phyloP scores from a whole-genome alignment of 163 green algal species.

The Scenedesmus sp. region DNA sequence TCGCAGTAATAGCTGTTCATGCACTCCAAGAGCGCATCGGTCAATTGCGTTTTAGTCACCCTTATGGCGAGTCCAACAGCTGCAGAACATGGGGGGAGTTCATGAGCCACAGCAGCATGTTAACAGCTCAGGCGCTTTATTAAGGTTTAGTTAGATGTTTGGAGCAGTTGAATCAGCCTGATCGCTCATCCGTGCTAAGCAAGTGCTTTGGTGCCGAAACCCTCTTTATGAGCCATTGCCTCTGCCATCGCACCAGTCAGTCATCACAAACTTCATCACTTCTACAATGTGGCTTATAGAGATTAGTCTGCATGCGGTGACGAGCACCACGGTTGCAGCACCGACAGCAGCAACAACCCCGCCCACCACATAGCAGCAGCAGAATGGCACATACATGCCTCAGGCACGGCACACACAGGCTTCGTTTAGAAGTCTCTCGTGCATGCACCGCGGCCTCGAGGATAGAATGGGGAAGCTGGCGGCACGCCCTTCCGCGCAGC shows the following conservation, averaged over 20 bases:
- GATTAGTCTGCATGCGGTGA: neutral
- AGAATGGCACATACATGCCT: slow-evolving; percentile 12
- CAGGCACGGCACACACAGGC: neutral
- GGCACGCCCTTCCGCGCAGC: neutral
- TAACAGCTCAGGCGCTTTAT: neutral
- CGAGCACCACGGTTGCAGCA: neutral
- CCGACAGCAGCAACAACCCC: neutral
- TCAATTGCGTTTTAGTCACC: neutral
- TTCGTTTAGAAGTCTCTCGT: neutral
- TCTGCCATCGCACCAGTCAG: neutral
- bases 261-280: neutral
- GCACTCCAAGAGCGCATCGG: neutral
- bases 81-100: neutral
- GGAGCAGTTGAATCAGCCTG: neutral
- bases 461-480: neutral
- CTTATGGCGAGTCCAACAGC: neutral
- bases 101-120: neutral
- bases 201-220: neutral
- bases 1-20: neutral
- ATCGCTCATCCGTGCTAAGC: neutral
- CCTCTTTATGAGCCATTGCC: neutral
- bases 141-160: neutral
- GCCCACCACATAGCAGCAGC: neutral
- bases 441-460: neutral
- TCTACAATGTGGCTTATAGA: neutral